These are phyloP conservation scores for Paraphysoderma sedebokerense DNA, from an alignment of 371 early-diverging fungal species.

Conservation along the genomic window DNA sequence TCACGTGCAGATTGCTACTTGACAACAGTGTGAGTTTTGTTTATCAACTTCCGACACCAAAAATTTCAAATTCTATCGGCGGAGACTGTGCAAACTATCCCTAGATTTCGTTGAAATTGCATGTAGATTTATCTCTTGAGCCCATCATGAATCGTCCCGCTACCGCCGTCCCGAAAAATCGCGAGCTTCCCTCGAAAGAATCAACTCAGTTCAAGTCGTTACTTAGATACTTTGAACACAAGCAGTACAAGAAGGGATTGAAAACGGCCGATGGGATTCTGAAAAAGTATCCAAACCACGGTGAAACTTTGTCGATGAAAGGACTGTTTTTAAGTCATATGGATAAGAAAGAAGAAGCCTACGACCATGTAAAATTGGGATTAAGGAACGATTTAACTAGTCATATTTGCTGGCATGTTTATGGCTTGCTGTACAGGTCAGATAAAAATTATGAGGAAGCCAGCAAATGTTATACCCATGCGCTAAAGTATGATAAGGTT, in stretches of 20 bases:
- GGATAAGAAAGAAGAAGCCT: slow-evolving; percentile 76
- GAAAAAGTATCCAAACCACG: slow-evolving; percentile 84
- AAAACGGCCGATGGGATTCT: slow-evolving; percentile 80
- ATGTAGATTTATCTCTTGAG: too few species aligned
- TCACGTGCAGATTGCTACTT: too few species aligned
- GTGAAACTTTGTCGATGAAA: slow-evolving; percentile 89
- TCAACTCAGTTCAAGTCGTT: not conserved
- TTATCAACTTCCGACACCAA: too few species aligned
- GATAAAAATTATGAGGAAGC: slow-evolving; percentile 92
- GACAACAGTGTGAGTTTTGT: too few species aligned
- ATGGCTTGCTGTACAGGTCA: slow-evolving; percentile 71
- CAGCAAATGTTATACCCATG: slow-evolving; percentile 73
- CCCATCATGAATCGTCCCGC: too few species aligned
- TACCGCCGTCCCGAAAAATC: too few species aligned
- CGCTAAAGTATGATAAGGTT: slow-evolving; percentile 74
- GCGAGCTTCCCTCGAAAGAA: slow-evolving; percentile 68
- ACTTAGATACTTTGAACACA: slow-evolving; percentile 68
- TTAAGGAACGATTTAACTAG: slow-evolving; percentile 57
- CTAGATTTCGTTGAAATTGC: too few species aligned
- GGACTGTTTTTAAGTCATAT: slow-evolving; percentile 77
- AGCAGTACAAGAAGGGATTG: slow-evolving; percentile 89
- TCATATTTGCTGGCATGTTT: slow-evolving; percentile 92
- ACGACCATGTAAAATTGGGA: slow-evolving; percentile 73
- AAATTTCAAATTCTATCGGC: too few species aligned
- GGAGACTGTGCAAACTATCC: too few species aligned